Base-by-base conservation (phyloP, 768 basidiomycete genomes). In the Mycena sanguinolenta region DNA sequence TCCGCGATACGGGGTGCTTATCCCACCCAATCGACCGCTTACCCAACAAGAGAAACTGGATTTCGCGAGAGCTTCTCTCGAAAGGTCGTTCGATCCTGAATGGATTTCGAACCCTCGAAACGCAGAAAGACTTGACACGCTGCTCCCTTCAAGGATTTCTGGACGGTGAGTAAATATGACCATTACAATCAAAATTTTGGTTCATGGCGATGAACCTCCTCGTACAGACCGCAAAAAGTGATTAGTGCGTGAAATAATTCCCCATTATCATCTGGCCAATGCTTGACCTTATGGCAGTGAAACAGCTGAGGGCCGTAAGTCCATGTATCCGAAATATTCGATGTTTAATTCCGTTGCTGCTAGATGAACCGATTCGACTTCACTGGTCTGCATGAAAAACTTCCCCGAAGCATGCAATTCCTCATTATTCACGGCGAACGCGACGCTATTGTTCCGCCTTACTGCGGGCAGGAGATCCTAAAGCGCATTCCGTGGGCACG, bases 351-450 rank as follows among this genome's bases (percentile, higher is more conserved):
- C 34, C n/a, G 10, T 12, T 42, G 25, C 5, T 16, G 30, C 4
- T 49, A 81, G 78, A 69, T 78, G 69, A 73, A 74, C 54, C 75
- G 60, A 25, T 76, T 82, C 44, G 66, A 81, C 63, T 83, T 82
- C 54, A 66, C 70, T 30, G 81, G 77, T 7, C 69, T 78, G 25
- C 81, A 84, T 63, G 72, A 73, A 14, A 80, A 78, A 42, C 72
- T 84, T 34, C 76, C 81, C 3, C 72, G 62, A 25, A 75, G 75
- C 63, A 80, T 76, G 3, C 78, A 77, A 50, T 74, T 85, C 53
- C 70, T 85, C 16, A 77, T 84, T n/a, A 82, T 86, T 34, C 84
- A 85, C 54, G 84, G 84, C 42, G 75, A 81, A 54, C 76, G 80
- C 10, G 85, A 86, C 71, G 71, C 72, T 21, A 73, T 84, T 5